phyloP scores from a whole-genome alignment of 192 early-diverging fungal species.

The Coemansia sp. region DNA sequence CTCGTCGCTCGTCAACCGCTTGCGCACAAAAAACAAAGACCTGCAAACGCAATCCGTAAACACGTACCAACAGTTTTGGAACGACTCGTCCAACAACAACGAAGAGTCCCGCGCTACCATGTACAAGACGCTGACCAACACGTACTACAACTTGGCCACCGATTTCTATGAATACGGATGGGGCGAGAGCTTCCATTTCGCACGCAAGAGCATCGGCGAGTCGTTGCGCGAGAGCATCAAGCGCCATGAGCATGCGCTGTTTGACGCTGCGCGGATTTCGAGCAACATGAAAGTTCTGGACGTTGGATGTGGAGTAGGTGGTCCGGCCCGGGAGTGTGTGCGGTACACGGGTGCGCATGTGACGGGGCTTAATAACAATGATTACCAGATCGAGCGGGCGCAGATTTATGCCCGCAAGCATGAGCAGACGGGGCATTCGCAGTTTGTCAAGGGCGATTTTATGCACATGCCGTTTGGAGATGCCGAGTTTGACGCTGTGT shows the following conservation, averaged over 20 bases:
- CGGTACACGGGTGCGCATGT: slow-evolving; percentile 87
- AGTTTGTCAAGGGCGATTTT: slow-evolving; percentile 84
- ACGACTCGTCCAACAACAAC: slow-evolving; percentile 59
- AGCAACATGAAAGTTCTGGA: slow-evolving; percentile 77
- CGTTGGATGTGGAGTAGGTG: slow-evolving; percentile 96
- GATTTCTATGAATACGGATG: slow-evolving; percentile 87
- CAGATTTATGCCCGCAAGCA: slow-evolving; percentile 67
- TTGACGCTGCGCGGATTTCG: slow-evolving; percentile 68
- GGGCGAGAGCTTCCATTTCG: slow-evolving; percentile 93
- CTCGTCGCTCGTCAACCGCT: slow-evolving; percentile 43
- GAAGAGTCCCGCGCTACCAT: slow-evolving; percentile 59
- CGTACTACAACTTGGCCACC: slow-evolving; percentile 80
- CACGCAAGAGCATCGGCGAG: slow-evolving; percentile 73
- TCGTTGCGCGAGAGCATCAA: slow-evolving; percentile 79
- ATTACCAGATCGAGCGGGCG: slow-evolving; percentile 86
- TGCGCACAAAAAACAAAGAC: slow-evolving; percentile 63
- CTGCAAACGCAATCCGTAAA: slow-evolving; percentile 66
- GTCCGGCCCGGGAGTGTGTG: slow-evolving; percentile 90
- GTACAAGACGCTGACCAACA: slow-evolving; percentile 74
- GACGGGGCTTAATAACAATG: slow-evolving; percentile 96
- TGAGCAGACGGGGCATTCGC: slow-evolving; percentile 61
- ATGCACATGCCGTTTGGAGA: slow-evolving; percentile 85
- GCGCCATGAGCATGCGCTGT: slow-evolving; percentile 90
- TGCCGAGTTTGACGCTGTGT: slow-evolving; percentile 80
- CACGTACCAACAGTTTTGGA: slow-evolving; percentile 74